Conservation (phyloP, 2,329 filamentous ascomycete species). For the Fusarium burgessii region DNA sequence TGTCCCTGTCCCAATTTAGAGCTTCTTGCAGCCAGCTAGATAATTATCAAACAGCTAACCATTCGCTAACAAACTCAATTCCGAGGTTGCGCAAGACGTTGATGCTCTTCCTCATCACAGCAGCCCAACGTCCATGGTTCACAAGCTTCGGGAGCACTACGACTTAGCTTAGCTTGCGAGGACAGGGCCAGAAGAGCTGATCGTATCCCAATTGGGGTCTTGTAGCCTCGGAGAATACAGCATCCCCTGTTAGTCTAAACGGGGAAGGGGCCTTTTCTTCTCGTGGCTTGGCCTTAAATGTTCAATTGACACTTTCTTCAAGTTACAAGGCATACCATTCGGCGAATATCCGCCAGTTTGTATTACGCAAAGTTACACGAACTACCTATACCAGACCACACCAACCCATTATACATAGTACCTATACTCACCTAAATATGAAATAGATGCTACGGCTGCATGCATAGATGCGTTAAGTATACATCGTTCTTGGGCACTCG, state of each 20-base stretch:
- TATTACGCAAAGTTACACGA: slow-evolving; percentile 6
- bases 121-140: slow-evolving; percentile 9
- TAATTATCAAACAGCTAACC: background rate
- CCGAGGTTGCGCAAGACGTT: slow-evolving; percentile 3
- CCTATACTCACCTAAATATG: slow-evolving; percentile 12
- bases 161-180: slow-evolving; percentile 20
- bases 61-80: slow-evolving; percentile 3
- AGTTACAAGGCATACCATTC: slow-evolving; percentile 7
- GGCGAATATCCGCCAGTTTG: slow-evolving; percentile 1
- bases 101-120: background rate
- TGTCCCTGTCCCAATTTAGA: slow-evolving; percentile 3
- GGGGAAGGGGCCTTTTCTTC: slow-evolving; percentile 34
- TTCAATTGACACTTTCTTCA: slow-evolving; percentile 27
- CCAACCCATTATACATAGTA: background rate
- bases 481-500: slow-evolving; percentile 6
- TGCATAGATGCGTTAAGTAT: slow-evolving; percentile 18
- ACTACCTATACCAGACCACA: background rate
- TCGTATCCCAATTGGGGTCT: slow-evolving; percentile 38
- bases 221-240: slow-evolving; percentile 31
- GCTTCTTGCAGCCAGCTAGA: background rate
- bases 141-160: slow-evolving; percentile 13
- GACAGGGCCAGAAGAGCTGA: slow-evolving; percentile 25
- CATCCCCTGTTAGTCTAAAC: slow-evolving; percentile 40
- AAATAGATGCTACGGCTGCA: slow-evolving; percentile 3
- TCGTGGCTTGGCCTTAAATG: slow-evolving; percentile 16